phyloP scores from a whole-genome alignment of 78 protist genomes.

The Dictyostelium capitatum region DNA sequence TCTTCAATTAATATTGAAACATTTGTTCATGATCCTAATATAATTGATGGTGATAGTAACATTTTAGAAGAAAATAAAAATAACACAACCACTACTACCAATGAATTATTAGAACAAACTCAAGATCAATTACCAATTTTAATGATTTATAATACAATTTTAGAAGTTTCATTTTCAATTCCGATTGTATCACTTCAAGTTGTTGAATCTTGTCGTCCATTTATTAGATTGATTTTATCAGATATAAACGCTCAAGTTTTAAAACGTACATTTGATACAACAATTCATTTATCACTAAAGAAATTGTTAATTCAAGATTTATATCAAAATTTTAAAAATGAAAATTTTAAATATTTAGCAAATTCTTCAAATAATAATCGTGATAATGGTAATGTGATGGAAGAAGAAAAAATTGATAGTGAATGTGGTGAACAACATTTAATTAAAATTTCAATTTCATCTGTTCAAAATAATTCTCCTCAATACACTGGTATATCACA shows the following conservation, averaged over 20 bases:
- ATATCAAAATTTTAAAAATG: slow-evolving; percentile 26
- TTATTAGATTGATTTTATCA: slow-evolving; percentile 46
- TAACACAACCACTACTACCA: neutral
- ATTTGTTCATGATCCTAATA: neutral
- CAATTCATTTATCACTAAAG: slow-evolving; percentile 36
- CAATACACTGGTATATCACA: slow-evolving; percentile 59
- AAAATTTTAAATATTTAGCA: slow-evolving; percentile 30
- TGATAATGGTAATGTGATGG: neutral
- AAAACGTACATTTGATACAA: slow-evolving; percentile 50
- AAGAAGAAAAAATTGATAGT: neutral
- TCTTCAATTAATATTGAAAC: neutral
- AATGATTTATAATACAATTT: slow-evolving; percentile 63
- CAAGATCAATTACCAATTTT: slow-evolving; percentile 72
- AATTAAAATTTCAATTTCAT: slow-evolving; percentile 26
- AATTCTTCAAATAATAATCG: neutral
- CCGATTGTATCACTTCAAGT: slow-evolving; percentile 22
- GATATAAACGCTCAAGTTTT: slow-evolving; percentile 54
- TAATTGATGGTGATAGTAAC: neutral
- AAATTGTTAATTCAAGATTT: slow-evolving; percentile 62
- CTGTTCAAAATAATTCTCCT: slow-evolving; percentile 72
- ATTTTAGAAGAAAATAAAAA: slow-evolving; percentile 2
- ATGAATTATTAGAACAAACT: slow-evolving; percentile 15
- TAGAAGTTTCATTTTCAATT: slow-evolving; percentile 47
- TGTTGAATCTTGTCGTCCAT: slow-evolving; percentile 39
- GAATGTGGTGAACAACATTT: slow-evolving; percentile 10